phyloP scores from a whole-genome alignment of 768 basidiomycete genomes.

The Hortiboletus flavorubellus region DNA sequence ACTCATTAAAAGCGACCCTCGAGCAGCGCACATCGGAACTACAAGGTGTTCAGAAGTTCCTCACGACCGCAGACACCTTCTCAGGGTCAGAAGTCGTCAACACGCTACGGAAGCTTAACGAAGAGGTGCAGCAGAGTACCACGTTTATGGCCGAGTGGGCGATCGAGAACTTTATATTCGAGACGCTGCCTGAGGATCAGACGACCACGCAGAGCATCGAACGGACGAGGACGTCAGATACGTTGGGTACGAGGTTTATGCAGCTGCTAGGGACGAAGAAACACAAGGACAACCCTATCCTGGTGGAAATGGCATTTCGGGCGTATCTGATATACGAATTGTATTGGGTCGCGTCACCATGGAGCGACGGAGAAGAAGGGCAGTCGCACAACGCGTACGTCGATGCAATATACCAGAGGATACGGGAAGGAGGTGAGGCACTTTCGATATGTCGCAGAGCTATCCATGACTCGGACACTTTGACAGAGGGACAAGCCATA shows the following conservation, averaged over 20 bases:
- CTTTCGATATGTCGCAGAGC: neutral
- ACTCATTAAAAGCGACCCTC: constrained; percentile 28
- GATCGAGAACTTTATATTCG: constrained; percentile 36
- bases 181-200: constrained; percentile 1
- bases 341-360: constrained; percentile 19
- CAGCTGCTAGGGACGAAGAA: constrained; percentile 18
- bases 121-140: constrained; percentile 44
- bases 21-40: constrained; percentile 41
- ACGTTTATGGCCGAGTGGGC: constrained; percentile 43
- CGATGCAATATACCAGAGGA: constrained; percentile 31
- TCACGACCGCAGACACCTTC: constrained; percentile 37
- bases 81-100: constrained; percentile 44
- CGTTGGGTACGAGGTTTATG: constrained; percentile 16
- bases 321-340: constrained; percentile 23
- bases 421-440: constrained; percentile 33
- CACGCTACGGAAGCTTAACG: constrained; percentile 41
- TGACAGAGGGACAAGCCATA: constrained; percentile 40
- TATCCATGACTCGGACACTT: neutral
- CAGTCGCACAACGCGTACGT: constrained; percentile 15
- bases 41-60: constrained; percentile 41
- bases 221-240: constrained; percentile 8
- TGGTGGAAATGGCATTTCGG: constrained; percentile 33
- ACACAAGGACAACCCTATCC: constrained; percentile 26
- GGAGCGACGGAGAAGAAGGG: constrained; percentile 21
- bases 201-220: constrained; percentile 3